A percentile compares a stretch with the other conserved stretches of the same genome.
Evolutionary conservation across 2,329 filamentous ascomycete species (phyloP).

Genomic region (Pestalotiopsis sp.): DNA sequence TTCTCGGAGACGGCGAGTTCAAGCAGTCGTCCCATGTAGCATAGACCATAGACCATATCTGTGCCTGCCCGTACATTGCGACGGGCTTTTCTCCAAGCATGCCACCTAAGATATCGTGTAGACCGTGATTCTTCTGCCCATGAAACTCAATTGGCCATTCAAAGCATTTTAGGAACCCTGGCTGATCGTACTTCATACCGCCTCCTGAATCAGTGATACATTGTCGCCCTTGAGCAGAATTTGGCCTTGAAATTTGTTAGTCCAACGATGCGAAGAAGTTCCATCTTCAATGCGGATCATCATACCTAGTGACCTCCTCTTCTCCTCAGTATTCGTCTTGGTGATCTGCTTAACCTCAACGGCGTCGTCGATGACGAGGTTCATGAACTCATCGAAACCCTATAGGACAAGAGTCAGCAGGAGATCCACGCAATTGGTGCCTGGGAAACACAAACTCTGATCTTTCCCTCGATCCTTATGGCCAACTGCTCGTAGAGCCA

Average conservation of each 20-base stretch:
- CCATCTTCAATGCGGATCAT: background rate
- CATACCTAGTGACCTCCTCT: slow-evolving; percentile 77
- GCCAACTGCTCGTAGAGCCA: slow-evolving; percentile 97
- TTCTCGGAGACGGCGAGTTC: slow-evolving; percentile 71
- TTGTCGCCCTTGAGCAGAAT: slow-evolving; percentile 71
- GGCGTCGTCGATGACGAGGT: slow-evolving; percentile 93
- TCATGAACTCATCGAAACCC: slow-evolving; percentile 99
- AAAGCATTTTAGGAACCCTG: slow-evolving; percentile 22
- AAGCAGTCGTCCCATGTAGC: slow-evolving; percentile 34
- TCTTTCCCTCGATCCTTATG: slow-evolving; percentile 94
- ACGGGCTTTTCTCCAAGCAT: background rate
- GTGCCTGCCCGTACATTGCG: background rate
- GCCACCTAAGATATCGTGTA: background rate
- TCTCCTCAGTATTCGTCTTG: slow-evolving; percentile 77
- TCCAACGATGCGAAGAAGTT: background rate
- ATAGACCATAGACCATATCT: slow-evolving; percentile 4
- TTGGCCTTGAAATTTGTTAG: slow-evolving; percentile 50
- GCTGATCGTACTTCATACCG: slow-evolving; percentile 32
- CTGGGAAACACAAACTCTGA: slow-evolving; percentile 66
- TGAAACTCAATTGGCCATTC: background rate
- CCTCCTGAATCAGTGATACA: slow-evolving; percentile 61
- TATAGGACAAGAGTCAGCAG: slow-evolving; percentile 36
- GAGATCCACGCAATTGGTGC: background rate
- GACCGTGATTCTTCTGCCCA: background rate
- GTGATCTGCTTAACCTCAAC: slow-evolving; percentile 87